Base-by-base conservation (phyloP, 2,329 filamentous ascomycete species). In the Pleoardoris graminearum region DNA sequence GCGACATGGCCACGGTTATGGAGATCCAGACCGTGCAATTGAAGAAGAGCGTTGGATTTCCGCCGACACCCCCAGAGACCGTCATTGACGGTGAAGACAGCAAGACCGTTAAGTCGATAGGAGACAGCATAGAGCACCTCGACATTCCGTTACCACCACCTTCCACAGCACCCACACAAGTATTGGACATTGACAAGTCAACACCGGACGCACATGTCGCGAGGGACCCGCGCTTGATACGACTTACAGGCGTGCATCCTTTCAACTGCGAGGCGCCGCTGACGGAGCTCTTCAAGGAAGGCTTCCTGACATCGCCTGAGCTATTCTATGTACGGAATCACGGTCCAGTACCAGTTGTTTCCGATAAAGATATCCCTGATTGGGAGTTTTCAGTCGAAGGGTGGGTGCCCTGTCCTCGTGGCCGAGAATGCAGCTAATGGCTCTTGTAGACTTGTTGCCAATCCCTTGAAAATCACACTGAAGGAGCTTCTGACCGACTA, bases 241-340 rank as follows among this genome's bases (percentile, higher is more conserved):
- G 92, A 45, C 78, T 97, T 12, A 97, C 92, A 10, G 92, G 92
- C 21, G 82, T 90, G 5, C 92, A 96, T 72, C 92, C 92, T 1
- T 96, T 95, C 78, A 97, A 97, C 63, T 87, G 89, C 43, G 92
- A 97, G 74, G 83, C 92, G 8, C 91, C 92, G 0, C 76, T 97
- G 7, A 89, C 84, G 49, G 85, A 85, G 14, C 78, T 96, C 1
- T 96, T 86, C 72, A 82, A 93, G 52, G 79, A 85, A 76, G 91
- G 92, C 0, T 96, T 96, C 68, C 77, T 97, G 32, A 97, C 91
- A 0, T 90, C 87, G 33, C 88, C 91, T 11, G 88, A 96, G 62
- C 78, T 97, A 1, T 94, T 96, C 75, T 97, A 95, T 71, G 92
- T 97, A 7, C 81, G 92, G 30, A 97, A 96, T 66, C 92, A 97